Percentiles rank a stretch among this genome's conserved stretches.
Evolutionary conservation across 2,329 filamentous ascomycete genomes (phyloP).

Genomic region (Zasmidium cellare): DNA sequence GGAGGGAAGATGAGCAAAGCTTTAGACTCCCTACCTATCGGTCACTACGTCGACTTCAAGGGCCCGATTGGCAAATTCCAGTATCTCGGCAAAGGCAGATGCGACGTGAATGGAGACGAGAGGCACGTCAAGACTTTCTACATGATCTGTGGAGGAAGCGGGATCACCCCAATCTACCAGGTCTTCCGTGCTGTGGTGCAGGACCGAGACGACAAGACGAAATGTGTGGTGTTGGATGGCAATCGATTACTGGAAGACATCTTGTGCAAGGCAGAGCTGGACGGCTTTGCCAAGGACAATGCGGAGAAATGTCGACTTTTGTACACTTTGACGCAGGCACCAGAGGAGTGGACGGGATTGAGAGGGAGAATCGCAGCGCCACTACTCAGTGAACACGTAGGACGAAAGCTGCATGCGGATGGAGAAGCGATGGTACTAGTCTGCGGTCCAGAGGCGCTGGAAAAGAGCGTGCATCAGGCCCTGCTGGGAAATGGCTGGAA

Average conservation of each 20-base stretch:
- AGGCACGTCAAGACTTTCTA: constrained; percentile 66
- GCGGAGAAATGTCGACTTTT: constrained; percentile 62
- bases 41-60: constrained; percentile 78
- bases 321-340: constrained; percentile 67
- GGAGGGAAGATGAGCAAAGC: constrained; percentile 83
- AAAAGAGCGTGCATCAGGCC: constrained; percentile 62
- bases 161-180: constrained; percentile 89
- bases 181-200: constrained; percentile 73
- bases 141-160: constrained; percentile 88
- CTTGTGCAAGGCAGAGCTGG: constrained; percentile 73
- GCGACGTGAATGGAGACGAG: constrained; percentile 57
- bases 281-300: constrained; percentile 58
- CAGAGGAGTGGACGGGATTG: constrained; percentile 65
- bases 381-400: constrained; percentile 61
- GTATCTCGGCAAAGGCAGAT: constrained; percentile 69
- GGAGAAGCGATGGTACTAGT: constrained; percentile 66
- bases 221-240: constrained; percentile 73
- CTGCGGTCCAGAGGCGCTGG: constrained; percentile 76
- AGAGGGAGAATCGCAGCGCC: constrained; percentile 66
- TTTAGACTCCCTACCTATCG: constrained; percentile 70
- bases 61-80: constrained; percentile 84
- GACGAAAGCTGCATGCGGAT: constrained; percentile 30
- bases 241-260: constrained; percentile 80
- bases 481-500: constrained; percentile 67
- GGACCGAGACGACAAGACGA: constrained; percentile 63